Evolutionary conservation across 1,284 basidiomycete genomes (phyloP), one percentile per base, ranked within the genome.

Genomic region (Chiua sp.): DNA sequence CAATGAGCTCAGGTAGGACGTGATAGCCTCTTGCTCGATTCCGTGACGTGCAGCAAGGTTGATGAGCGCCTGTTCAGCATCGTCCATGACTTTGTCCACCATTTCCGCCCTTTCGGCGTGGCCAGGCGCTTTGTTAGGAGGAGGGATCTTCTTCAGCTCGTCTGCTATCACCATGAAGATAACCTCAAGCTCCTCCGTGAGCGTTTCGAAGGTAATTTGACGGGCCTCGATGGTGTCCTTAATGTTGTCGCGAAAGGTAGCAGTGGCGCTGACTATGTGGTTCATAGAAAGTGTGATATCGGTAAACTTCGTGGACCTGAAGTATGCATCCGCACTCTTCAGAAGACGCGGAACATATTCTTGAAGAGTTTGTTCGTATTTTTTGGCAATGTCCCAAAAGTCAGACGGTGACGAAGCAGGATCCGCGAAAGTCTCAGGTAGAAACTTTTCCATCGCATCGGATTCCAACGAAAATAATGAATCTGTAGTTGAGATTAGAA

Each of bases 311-410:
- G 37, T 42, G 7, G 54, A 59, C 35, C 47, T 47, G 56, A 65
- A 60, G 18, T 47, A 28, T 3, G 26, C 18, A 2, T 50, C 46
- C 0, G 50, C 58, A 1, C 32, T 23, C 23, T 32, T 32, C 2
- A 66, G 66, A 20, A 66, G 12, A 28, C 18, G n/a, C 11, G 32
- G 56, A 33, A 57, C 44, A 22, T 65, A 52, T 1, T 51, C 52
- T 7, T 55, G 55, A 5, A 65, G 26, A 7, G 1, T 23, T 10
- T 57, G 6, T n/a, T 68, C 51, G 16, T 52, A 47, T 46, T 50
- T 5, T 32, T 53, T 55, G 0, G 47, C 59, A 18, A 10, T 32
- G 16, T 57, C 55, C 65, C 59, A 68, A 59, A 68, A 58, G 30
- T 67, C 53, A 3, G 30, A 18, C 0, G 26, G 2, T 1, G 65